Base-by-base conservation (phyloP, 108 stramenopile genomes). In the Asterionellopsis glacialis region DNA sequence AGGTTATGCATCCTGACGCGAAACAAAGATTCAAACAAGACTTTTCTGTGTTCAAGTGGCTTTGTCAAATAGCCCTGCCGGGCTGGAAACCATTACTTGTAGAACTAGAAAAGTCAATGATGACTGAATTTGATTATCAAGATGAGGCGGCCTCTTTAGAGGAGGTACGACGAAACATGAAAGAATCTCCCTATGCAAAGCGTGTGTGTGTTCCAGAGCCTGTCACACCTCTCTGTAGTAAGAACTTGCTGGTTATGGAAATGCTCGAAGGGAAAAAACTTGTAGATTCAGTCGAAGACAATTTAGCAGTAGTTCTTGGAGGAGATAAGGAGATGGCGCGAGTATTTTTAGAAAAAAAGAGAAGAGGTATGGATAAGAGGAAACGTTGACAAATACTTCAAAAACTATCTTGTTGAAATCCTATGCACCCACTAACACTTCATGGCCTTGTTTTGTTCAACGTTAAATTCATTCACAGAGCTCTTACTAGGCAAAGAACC, bases 201-300 rank as follows among this genome's bases (percentile, higher is more conserved):
- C 59, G 53, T 61, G 82, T 79, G 22, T 45, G 40, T 10, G 65
- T 89, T 19, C 87, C 87, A 16, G 49, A 76, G 55, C 84, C 87
- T 43, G 51, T 63, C 40, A 10, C 48, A 1, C 40, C 70, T 18
- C 67, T 85, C 5, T 85, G 82, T 57, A 65, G 75, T 23, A 77
- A 79, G 57, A 72, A 81, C 41, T 41, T 89, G 28, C 68, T 89
- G 10, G 79, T 89, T 14, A 89, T 89, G 87, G 80, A 89, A 58
- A 57, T 77, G 44, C 45, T 89, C 11, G 59, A 73, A 21, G 87
- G 87, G 1, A 59, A 69, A 39, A 89, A 89, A 57, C 45, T 85
- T 11, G 75, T 71, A 13, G 67, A 65, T 11, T 41, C 76, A 11
- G 74, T 89, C 16, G 80, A 85, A 65, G 67, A 73, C 18, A 66